Evolutionary conservation across 2,329 filamentous ascomycete species (phyloP).

Genomic region (Epichloe typhina): DNA sequence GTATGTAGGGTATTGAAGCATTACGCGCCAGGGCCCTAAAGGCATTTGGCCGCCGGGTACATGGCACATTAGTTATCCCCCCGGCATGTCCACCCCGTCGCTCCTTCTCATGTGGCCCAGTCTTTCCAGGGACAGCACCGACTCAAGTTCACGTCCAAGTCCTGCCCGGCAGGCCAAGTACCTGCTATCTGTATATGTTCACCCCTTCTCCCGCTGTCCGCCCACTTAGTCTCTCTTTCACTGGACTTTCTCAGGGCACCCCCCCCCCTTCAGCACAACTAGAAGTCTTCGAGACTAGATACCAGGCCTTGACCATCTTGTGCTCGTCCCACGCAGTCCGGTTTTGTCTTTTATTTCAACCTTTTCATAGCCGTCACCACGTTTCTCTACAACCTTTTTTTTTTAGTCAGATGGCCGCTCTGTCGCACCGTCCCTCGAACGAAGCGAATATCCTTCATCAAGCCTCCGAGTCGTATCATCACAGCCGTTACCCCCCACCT

Average conservation of each 20-base stretch:
- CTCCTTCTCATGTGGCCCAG: not conserved
- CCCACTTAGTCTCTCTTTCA: slow-evolving; percentile 2
- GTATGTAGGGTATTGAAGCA: too few species aligned
- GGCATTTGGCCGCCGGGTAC: too few species aligned
- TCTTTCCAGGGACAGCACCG: not conserved
- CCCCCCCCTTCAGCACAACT: not conserved
- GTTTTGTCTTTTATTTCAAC: slow-evolving; percentile 19
- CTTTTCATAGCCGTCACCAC: slow-evolving; percentile 19
- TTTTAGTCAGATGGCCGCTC: slow-evolving; percentile 33
- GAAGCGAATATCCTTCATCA: slow-evolving; percentile 10
- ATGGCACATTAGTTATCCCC: too few species aligned
- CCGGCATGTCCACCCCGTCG: not conserved
- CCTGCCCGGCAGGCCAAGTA: not conserved
- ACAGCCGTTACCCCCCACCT: not conserved
- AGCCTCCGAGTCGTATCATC: slow-evolving; percentile 3
- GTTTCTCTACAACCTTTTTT: slow-evolving; percentile 12
- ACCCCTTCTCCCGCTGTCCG: not conserved
- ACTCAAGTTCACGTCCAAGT: not conserved
- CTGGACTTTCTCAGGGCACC: not conserved
- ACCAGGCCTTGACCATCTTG: slow-evolving; percentile 8
- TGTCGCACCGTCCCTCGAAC: slow-evolving; percentile 22
- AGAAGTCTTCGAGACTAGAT: slow-evolving; percentile 2
- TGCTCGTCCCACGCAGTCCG: slow-evolving; percentile 10
- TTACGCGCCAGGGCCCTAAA: too few species aligned
- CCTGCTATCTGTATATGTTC: not conserved